Conservation (phyloP, 495 filamentous ascomycete genomes). For the Penicillium nucicola region DNA sequence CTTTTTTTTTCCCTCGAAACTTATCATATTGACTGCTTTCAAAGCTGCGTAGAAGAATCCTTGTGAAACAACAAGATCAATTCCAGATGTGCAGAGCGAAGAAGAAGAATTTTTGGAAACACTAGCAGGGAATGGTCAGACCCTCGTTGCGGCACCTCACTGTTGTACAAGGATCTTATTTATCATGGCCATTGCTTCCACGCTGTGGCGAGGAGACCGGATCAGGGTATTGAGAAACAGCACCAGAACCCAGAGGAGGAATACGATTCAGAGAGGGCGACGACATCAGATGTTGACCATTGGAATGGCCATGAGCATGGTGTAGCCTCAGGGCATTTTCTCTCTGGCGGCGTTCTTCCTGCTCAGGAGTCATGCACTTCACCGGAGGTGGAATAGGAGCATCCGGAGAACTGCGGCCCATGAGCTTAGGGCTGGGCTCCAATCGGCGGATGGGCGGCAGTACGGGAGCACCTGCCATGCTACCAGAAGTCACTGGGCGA, state of each 20-base stretch:
- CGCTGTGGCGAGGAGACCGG: slow-evolving; percentile 22
- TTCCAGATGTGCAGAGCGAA: too few relatives aligned
- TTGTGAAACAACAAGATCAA: too few relatives aligned
- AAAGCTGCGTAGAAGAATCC: too few relatives aligned
- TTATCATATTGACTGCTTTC: background rate
- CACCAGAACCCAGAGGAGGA: slow-evolving; percentile 32
- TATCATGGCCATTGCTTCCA: slow-evolving; percentile 8
- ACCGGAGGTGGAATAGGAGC: slow-evolving; percentile 44
- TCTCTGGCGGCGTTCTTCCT: slow-evolving; percentile 42
- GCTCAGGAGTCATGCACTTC: slow-evolving; percentile 48
- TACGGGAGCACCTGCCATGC: slow-evolving; percentile 42
- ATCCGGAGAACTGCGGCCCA: slow-evolving; percentile 47
- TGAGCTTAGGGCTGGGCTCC: slow-evolving; percentile 48
- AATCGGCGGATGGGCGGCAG: slow-evolving; percentile 49
- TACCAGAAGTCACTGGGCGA: slow-evolving; percentile 46
- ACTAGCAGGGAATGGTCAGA: too few relatives aligned
- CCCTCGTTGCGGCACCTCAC: background rate
- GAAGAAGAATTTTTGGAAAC: too few relatives aligned
- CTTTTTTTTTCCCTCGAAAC: too few relatives aligned
- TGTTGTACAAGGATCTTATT: slow-evolving; percentile 6
- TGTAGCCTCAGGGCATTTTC: slow-evolving; percentile 36
- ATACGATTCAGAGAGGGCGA: slow-evolving; percentile 40
- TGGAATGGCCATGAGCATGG: slow-evolving; percentile 19
- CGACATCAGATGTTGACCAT: slow-evolving; percentile 31
- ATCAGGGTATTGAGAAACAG: slow-evolving; percentile 25